Conservation (phyloP, 805 yeast genomes). For the Lipomyces mesembrius region DNA sequence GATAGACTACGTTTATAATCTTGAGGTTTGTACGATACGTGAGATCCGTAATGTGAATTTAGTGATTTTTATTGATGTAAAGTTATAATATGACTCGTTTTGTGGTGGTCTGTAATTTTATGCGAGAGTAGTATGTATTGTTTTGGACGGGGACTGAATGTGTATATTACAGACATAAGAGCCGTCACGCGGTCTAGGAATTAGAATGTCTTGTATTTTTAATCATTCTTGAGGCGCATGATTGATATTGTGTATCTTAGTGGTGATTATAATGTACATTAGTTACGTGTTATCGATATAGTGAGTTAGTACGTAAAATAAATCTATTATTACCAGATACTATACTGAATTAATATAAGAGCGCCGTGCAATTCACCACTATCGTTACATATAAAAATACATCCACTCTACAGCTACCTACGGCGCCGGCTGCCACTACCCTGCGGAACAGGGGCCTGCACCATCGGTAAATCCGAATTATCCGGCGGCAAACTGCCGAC, state of each 20-base stretch:
- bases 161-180: constrained; percentile 2
- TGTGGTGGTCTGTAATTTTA: constrained; percentile 6
- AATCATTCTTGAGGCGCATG: neutral
- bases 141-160: neutral
- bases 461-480: constrained; percentile 13
- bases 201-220: neutral
- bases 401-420: neutral
- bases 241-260: neutral
- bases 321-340: neutral
- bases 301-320: neutral
- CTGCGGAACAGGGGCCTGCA: constrained; percentile 6
- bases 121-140: neutral
- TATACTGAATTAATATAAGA: neutral
- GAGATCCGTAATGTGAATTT: neutral
- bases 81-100: neutral
- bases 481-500: constrained; percentile 36
- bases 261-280: constrained; percentile 2
- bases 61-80: neutral
- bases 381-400: neutral
- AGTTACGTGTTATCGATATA: neutral
- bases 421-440: constrained; percentile 3
- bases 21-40: constrained; percentile 18
- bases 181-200: neutral
- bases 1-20: neutral
- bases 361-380: neutral